Evolutionary conservation across 805 yeast genomes (phyloP), one percentile per base, ranked within the genome.

Genomic region (Torulaspora maleeae): DNA sequence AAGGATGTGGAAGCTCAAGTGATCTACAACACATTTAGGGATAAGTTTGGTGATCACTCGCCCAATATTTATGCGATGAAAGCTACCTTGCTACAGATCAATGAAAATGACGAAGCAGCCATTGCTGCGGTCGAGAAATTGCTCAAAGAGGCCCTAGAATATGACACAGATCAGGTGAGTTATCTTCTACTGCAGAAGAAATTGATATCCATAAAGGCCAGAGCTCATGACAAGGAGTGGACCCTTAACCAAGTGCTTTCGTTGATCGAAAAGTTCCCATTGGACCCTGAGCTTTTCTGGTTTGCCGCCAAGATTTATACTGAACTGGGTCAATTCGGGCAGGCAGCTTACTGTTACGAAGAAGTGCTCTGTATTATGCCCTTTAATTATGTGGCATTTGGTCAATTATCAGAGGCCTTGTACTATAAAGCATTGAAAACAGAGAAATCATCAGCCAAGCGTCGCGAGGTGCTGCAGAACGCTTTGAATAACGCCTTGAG

Each of bases 231-330:
- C 13, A 48, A 46, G 12, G 58, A 56, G 37, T 44, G 51, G 37
- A 15, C 60, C 5, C 16, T 48, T 5, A 48, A 52, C 8, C 50
- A 53, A 28, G 39, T 61, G 24, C 36, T 55, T 17, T 44, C 51
- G 9, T 38, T 66, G 16, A 44, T 56, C 16, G 68, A 66, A 22
- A 56, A 60, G 45, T 62, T 63, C 54, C 96, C 97, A 1, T 62
- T 82, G 16, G 98, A 93, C 63, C 69, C 77, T 2, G 80, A 83
- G 51, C 69, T 84, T 2, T 88, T 95, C 95, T 73, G 80, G 38
- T 95, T 86, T 63, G 70, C 89, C 44, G 83, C 80, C 3, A 78
- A 79, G 29, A 69, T 76, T n/a, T 91, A 91, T 60, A 64, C 64
- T 19, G 61, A 68, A 11, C 49, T 74, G 7, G 89, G 89, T 1